Percentiles rank a stretch among this genome's conserved stretches.
These are phyloP conservation scores for Quambalaria eucalypti DNA, from an alignment of 1,284 basidiomycete species.

Conservation along the genomic window DNA sequence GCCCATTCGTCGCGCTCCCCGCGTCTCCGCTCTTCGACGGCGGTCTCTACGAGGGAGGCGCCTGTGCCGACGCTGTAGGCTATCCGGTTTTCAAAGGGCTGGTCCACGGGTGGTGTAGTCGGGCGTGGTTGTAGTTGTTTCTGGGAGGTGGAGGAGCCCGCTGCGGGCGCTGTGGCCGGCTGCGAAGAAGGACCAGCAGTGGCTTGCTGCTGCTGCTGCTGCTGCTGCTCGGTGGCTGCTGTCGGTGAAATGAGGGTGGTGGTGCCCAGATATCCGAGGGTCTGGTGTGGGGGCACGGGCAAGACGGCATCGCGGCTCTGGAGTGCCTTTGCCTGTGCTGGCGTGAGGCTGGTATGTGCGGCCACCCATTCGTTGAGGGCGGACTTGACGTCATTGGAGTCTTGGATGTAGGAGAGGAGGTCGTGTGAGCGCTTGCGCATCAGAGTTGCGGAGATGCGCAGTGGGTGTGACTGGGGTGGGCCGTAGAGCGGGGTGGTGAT, in stretches of 20 bases:
- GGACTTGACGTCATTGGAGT: conserved; percentile 60
- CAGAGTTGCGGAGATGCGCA: conserved; percentile 34
- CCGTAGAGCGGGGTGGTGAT: neutral
- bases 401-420: conserved; percentile 76
- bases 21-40: neutral
- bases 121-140: too few relatives aligned
- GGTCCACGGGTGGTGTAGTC: neutral
- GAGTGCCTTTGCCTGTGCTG: neutral
- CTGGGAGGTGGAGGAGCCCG: neutral
- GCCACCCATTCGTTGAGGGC: conserved; percentile 30
- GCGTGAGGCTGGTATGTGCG: neutral
- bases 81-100: neutral
- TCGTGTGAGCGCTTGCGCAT: conserved; percentile 48
- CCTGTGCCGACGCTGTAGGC: neutral
- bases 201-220: neutral
- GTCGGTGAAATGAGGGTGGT: neutral
- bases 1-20: neutral
- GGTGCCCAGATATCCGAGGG: neutral
- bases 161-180: neutral
- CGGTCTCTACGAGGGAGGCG: neutral
- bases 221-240: neutral
- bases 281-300: neutral
- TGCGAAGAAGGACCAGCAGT: neutral
- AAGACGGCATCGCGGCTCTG: neutral
- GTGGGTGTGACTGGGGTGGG: conserved; percentile 23